A percentile compares a stretch with the other conserved stretches of the same genome.
Evolutionary conservation across 768 basidiomycete species (phyloP).

Genomic region (Russula lepida): DNA sequence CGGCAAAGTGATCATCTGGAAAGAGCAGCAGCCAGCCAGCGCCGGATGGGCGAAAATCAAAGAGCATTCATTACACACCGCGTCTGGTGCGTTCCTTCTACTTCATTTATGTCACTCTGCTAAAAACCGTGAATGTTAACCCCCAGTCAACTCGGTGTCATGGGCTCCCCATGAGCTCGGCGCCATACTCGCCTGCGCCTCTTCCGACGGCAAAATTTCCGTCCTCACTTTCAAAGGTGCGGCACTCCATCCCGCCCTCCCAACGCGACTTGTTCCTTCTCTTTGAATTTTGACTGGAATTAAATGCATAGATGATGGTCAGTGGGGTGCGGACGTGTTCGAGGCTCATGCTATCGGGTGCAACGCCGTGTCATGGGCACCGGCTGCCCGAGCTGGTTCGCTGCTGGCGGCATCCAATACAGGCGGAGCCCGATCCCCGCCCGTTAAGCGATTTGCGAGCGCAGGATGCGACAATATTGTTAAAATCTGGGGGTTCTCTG

Average conservation of each 20-base stretch:
- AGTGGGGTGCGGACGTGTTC: slow-evolving; percentile 93
- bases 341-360: slow-evolving; percentile 94
- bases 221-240: slow-evolving; percentile 94
- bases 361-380: slow-evolving; percentile 97
- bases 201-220: slow-evolving; percentile 94
- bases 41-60: slow-evolving; percentile 88
- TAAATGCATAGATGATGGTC: slow-evolving; percentile 70
- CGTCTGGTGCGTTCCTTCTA: slow-evolving; percentile 58
- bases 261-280: neutral
- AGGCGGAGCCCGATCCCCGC: slow-evolving; percentile 30
- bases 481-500: slow-evolving; percentile 87
- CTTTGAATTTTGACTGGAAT: neutral
- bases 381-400: slow-evolving; percentile 78
- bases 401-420: slow-evolving; percentile 65
- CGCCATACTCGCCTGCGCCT: slow-evolving; percentile 93
- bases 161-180: slow-evolving; percentile 99
- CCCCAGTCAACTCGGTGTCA: slow-evolving; percentile 86
- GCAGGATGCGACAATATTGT: slow-evolving; percentile 96
- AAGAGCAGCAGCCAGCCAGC: slow-evolving; percentile 54
- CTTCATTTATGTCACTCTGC: neutral
- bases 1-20: slow-evolving; percentile 97
- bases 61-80: slow-evolving; percentile 89
- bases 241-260: slow-evolving; percentile 24
- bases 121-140: neutral
- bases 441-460: slow-evolving; percentile 87